Base-by-base conservation (phyloP, 805 yeast species). In the Saccharomyces eubayanus region DNA sequence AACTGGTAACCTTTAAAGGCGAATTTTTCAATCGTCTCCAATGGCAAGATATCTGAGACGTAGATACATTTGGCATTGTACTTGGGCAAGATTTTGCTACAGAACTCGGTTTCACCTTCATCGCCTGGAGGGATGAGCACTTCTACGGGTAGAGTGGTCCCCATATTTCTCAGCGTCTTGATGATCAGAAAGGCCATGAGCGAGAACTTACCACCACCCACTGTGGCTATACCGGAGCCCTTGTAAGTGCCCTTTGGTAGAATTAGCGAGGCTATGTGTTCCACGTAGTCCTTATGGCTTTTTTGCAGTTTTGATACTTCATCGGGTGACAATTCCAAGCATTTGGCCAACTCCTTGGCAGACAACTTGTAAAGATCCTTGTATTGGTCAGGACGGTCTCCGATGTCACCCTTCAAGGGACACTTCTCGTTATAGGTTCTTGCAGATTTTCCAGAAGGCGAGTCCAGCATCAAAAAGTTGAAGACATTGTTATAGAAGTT, bases 151-250 rank as follows among this genome's bases (percentile, higher is more conserved):
- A 84, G 68, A 8, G 83, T 78, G 12, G 89, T 87, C 28, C 66
- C 61, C 50, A 59, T 24, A 76, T 70, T 50, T 78, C 79, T 60
- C 90, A 87, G 68, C 56, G 84, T 77, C 61, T 79, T 79, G 52
- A 89, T 77, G 9, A 88, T 81, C 27, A 86, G 72, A 43, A 86
- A 70, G 4, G 89, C 81, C 61, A 85, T 75, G 78, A 92, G 84
- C 57, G 87, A 82, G 68, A 82, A 86, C 60, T 79, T 79, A 2
- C 91, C 94, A 46, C 96, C 96, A 36, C 92, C 95, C 29, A 87
- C 90, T 62, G 76, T 82, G 28, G 80, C 92, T 24, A 66, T 62
- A 53, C 70, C 70, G 46, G 57, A 58, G 2, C 66, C 68, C 20
- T 75, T 9, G 84, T 88, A 62, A 27, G 57, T 49, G 28, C 57